Percentiles rank a stretch among this genome's conserved stretches.
Conservation (phyloP, 768 basidiomycete genomes). For the Leccinum broughii region DNA sequence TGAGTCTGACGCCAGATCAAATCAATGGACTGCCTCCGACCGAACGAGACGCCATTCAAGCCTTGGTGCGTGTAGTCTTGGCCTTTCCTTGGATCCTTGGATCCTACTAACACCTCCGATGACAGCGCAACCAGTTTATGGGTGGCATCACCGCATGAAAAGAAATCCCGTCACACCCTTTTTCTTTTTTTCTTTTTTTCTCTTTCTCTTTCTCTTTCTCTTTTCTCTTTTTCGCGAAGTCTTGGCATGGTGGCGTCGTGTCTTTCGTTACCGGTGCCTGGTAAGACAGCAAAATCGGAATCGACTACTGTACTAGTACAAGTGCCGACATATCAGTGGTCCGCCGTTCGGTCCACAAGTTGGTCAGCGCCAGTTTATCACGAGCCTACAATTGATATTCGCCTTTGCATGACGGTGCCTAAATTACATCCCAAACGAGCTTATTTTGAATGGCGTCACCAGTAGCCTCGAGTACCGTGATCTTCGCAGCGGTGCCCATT, state of each 20-base stretch:
- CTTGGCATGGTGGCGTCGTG: background rate
- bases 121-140: conserved; percentile 37
- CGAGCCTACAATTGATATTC: background rate
- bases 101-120: background rate
- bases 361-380: background rate
- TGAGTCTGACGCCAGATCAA: conserved; percentile 79
- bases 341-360: background rate
- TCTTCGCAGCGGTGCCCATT: too few relatives aligned
- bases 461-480: too few relatives aligned
- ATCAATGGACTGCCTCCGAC: conserved; percentile 77
- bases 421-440: conserved; percentile 4
- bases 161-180: background rate
- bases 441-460: background rate
- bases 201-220: background rate
- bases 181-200: background rate
- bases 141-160: conserved; percentile 32
- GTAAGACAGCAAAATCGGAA: background rate
- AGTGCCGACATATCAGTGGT: background rate
- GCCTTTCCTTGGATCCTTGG: background rate
- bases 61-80: conserved; percentile 53
- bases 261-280: background rate
- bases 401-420: conserved; percentile 3
- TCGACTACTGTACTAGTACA: background rate
- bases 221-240: background rate
- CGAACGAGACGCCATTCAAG: conserved; percentile 78